Base-by-base conservation (phyloP, 805 yeast genomes). In the Saturnispora saitoi region DNA sequence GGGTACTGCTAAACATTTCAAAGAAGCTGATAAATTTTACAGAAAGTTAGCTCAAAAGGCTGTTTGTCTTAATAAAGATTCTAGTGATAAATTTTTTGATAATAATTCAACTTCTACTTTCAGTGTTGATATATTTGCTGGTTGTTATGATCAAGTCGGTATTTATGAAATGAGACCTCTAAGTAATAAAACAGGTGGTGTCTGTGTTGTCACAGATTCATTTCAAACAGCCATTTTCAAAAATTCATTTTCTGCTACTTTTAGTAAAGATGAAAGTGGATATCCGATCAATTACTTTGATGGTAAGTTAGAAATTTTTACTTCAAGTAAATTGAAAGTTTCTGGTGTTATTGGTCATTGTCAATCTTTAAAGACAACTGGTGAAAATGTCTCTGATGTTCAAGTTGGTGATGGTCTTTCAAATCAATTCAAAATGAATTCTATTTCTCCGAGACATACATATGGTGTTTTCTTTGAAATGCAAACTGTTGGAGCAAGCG, bases 261-360 rank as follows among this genome's bases (percentile, higher is more conserved):
- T 90, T 72, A 75, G 78, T 58, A 89, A 86, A 63, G 98, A 93
- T 64, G 85, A 78, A 42, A 90, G 83, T 48, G 96, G 95, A 46
- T 85, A 75, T 66, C 76, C 95, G 63, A 76, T 80, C 55, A 86
- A 86, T 85, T 96, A 95, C 31, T 86, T 87, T 75, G 90, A 87
- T 63, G 97, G 95, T 52, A 77, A 81, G 32, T 70, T 93, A 62
- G 90, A 90, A 58, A 89, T 93, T 43, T 81, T 89, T 61, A 88
- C 96, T 5, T 81, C 95, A 37, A 78, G 76, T 60, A 95, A 89
- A 61, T 76, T 93, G 62, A 91, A 90, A 68, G 79, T 93, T 45
- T 80, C 91, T 44, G 99, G 99, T 48, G 71, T 93, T 49, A 86
- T 93, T 63, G 99, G 99, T 39, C 95, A 90, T 63, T 96, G 95